Evolutionary conservation across 352 stramenopile species (phyloP).

Genomic region (Phytophthora niederhauseri): DNA sequence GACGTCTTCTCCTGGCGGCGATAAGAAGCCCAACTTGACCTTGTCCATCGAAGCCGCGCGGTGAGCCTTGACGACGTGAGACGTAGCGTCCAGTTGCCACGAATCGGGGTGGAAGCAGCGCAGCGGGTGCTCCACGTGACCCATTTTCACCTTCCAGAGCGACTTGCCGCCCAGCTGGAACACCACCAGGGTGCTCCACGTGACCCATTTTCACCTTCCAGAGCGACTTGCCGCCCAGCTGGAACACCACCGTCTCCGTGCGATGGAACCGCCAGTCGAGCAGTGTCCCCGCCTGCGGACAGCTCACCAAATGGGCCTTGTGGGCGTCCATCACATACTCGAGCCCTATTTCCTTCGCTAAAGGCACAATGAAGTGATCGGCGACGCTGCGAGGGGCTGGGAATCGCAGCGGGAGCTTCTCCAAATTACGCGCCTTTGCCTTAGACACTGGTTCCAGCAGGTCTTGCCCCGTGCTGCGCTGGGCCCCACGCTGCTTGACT

Average conservation of each 20-base stretch:
- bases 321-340: conserved; percentile 30
- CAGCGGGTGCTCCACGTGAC: conserved; percentile 30
- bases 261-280: conserved; percentile 55
- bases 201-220: conserved; percentile 35
- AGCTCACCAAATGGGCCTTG: conserved; percentile 23
- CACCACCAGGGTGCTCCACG: conserved; percentile 41
- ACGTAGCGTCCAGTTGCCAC: conserved; percentile 17
- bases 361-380: conserved; percentile 26
- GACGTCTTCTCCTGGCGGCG: conserved; percentile 24
- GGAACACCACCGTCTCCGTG: conserved; percentile 47
- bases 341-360: conserved; percentile 39
- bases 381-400: conserved; percentile 24
- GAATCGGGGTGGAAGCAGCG: conserved; percentile 33
- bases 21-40: background rate
- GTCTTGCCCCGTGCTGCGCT: conserved; percentile 15
- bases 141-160: conserved; percentile 34
- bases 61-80: conserved; percentile 29
- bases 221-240: conserved; percentile 35
- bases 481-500: background rate
- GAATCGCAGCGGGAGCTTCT: conserved; percentile 36
- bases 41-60: conserved; percentile 10
- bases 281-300: conserved; percentile 8
- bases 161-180: conserved; percentile 39
- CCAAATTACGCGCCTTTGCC: conserved; percentile 24
- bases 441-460: conserved; percentile 14